Evolutionary conservation across 495 filamentous ascomycete genomes (phyloP).

Genomic region (Neurospora sp.): DNA sequence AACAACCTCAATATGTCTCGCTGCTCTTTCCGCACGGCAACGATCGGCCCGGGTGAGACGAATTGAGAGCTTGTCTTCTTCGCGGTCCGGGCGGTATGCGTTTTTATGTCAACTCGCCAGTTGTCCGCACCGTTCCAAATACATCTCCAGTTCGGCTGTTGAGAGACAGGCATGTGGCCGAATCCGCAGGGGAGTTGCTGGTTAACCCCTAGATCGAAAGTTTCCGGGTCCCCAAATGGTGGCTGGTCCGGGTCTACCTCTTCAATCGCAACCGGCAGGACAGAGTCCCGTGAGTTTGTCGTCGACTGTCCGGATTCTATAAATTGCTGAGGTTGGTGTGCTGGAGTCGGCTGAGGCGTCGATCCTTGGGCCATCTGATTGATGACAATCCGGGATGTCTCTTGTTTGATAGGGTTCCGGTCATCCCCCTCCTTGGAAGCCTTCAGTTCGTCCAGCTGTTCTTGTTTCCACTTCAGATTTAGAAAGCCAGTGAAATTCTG

Average conservation of each 20-base stretch:
- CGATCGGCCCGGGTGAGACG: neutral
- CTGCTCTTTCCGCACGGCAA: neutral
- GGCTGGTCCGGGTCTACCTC: neutral
- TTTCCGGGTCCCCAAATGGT: neutral
- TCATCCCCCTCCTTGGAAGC: too few relatives aligned
- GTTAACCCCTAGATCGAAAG: neutral
- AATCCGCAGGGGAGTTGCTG: neutral
- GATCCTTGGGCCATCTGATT: neutral
- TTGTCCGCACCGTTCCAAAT: neutral
- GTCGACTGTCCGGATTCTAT: neutral
- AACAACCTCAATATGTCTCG: neutral
- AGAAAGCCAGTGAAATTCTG: neutral
- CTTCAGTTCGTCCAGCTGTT: rapidly evolving
- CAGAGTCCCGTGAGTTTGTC: rapidly evolving
- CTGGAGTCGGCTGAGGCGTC: neutral
- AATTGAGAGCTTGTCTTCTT: neutral
- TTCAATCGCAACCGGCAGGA: neutral
- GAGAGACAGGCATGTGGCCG: neutral
- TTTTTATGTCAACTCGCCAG: neutral
- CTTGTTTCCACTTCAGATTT: neutral
- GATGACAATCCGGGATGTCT: neutral
- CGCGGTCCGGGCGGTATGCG: neutral
- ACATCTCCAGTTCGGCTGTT: neutral
- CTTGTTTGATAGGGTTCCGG: neutral
- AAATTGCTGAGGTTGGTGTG: neutral